These are phyloP conservation scores for Septoria petroselini DNA, from an alignment of 2,329 filamentous ascomycete species.

Conservation along the genomic window DNA sequence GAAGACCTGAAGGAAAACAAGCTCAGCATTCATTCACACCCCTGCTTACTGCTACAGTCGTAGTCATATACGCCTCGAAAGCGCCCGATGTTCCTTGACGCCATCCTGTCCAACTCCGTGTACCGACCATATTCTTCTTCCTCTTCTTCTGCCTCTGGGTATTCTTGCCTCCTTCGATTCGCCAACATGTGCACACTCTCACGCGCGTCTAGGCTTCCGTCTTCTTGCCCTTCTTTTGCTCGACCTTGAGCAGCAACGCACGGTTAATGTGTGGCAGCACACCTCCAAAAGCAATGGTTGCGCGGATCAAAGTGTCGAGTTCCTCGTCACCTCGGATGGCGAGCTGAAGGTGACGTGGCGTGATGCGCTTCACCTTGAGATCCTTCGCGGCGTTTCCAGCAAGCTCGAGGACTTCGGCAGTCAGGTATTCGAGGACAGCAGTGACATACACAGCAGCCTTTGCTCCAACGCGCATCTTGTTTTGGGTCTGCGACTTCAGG, in stretches of 20 bases:
- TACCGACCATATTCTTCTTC: conserved; percentile 6
- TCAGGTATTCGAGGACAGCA: conserved; percentile 96
- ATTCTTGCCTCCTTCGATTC: conserved; percentile 9
- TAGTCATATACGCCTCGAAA: conserved; percentile 8
- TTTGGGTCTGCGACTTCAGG: conserved; percentile 97
- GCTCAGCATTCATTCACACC: conserved; percentile 9
- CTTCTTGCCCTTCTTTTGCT: conserved; percentile 92
- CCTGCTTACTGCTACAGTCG: conserved; percentile 12
- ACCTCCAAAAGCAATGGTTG: conserved; percentile 97
- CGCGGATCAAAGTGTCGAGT: conserved; percentile 92
- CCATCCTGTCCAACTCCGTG: conserved; percentile 6
- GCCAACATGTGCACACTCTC: conserved; percentile 4
- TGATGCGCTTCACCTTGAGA: conserved; percentile 99
- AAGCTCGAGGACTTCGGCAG: conserved; percentile 97
- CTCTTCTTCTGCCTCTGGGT: conserved; percentile 10
- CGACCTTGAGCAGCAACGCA: conserved; percentile 89
- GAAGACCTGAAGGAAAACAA: conserved; percentile 2
- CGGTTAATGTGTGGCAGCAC: conserved; percentile 98
- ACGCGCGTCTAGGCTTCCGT: conserved; percentile 36
- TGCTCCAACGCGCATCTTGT: conserved; percentile 99
- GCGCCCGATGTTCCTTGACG: conserved; percentile 10
- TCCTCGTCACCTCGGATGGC: conserved; percentile 95
- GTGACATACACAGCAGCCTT: conserved; percentile 99
- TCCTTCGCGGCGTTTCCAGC: conserved; percentile 98
- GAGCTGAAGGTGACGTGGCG: conserved; percentile 96